These are phyloP conservation scores for Angomonas ambiguus DNA, from an alignment of 208 protist genomes.

Conservation along the genomic window DNA sequence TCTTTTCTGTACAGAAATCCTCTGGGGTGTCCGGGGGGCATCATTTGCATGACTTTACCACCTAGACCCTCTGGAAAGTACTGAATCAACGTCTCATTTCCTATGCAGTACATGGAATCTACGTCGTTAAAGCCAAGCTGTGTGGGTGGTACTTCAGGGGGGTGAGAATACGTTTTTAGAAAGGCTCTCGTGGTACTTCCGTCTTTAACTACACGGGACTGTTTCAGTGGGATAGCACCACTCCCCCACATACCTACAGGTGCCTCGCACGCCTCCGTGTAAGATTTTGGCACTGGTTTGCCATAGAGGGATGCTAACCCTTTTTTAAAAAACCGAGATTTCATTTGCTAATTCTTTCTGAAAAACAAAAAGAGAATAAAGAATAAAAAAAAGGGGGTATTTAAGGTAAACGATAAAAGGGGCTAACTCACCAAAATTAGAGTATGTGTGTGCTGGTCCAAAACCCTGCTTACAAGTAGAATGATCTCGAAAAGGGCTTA, in stretches of 20 bases:
- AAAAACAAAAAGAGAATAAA: not conserved
- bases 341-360: constrained; percentile 8
- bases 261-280: constrained; percentile 86
- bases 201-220: constrained; percentile 46
- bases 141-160: constrained; percentile 51
- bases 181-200: constrained; percentile 49
- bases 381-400: too few relatives aligned
- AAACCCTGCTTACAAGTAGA: too few relatives aligned
- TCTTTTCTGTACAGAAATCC: constrained; percentile 90
- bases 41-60: constrained; percentile 88
- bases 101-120: constrained; percentile 89
- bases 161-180: constrained; percentile 77
- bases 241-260: constrained; percentile 75
- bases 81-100: constrained; percentile 79
- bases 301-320: constrained; percentile 57
- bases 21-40: constrained; percentile 86
- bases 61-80: constrained; percentile 87
- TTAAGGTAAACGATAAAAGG: too few relatives aligned
- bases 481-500: too few relatives aligned
- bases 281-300: constrained; percentile 47
- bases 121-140: constrained; percentile 80
- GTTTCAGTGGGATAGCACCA: constrained; percentile 77
- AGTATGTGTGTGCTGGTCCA: too few relatives aligned
- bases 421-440: too few relatives aligned
- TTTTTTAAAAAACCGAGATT: constrained; percentile 37